Conservation (phyloP, 768 basidiomycete genomes). For the Russula sp. region DNA sequence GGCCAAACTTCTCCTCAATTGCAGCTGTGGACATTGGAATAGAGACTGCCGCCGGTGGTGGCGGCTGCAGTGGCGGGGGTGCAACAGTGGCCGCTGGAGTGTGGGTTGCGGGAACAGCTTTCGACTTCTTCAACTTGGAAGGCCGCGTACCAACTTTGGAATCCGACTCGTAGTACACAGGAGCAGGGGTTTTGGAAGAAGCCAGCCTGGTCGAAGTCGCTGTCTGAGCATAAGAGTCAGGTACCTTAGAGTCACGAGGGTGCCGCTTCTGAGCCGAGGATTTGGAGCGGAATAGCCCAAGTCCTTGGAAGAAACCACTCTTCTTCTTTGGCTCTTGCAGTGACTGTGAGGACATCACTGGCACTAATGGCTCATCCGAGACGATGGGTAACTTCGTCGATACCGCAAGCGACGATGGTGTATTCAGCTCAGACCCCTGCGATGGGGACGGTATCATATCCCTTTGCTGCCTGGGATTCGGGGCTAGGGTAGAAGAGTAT, state of each 20-base stretch:
- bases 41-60: background rate
- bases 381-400: constrained; percentile 19
- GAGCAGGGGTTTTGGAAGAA: background rate
- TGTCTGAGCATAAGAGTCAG: constrained; percentile 9
- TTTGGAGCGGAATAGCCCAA: constrained; percentile 24
- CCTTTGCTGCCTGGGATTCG: constrained; percentile 13
- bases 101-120: background rate
- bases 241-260: background rate
- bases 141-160: constrained; percentile 9
- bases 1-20: constrained; percentile 29
- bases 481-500: constrained; percentile 13
- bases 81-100: background rate
- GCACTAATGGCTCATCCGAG: constrained; percentile 18
- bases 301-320: constrained; percentile 21
- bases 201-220: constrained; percentile 6
- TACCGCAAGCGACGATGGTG: constrained; percentile 23
- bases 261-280: constrained; percentile 20
- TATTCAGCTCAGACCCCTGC: constrained; percentile 23
- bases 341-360: constrained; percentile 21
- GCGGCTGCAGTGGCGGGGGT: background rate
- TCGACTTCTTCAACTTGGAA: constrained; percentile 11
- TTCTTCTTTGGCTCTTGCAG: constrained; percentile 24
- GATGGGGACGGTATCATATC: constrained; percentile 20
- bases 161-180: constrained; percentile 18
- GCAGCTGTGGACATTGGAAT: background rate